phyloP scores from a whole-genome alignment of 202 grass and related monocot species.

The Panicum hallii region DNA sequence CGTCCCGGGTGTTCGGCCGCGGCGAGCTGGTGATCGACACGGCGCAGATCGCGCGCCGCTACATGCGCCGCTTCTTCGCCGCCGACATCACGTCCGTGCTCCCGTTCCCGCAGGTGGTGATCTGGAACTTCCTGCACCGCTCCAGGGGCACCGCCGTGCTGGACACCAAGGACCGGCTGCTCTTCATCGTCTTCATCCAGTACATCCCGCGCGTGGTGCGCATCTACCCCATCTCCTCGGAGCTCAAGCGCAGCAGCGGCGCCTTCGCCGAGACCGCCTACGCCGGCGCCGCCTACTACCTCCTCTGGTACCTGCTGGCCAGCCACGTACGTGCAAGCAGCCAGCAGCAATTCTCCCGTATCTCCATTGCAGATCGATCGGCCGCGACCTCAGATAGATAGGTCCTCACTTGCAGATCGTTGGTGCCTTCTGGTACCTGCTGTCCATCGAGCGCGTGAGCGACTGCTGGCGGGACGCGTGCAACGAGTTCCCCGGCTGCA shows the following conservation, averaged over 20 bases:
- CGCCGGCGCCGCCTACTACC: conserved; percentile 87
- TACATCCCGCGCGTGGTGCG: conserved; percentile 82
- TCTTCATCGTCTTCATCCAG: conserved; percentile 67
- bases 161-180: conserved; percentile 67
- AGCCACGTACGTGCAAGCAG: conserved; percentile 61
- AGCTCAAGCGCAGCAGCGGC: conserved; percentile 88
- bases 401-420: conserved; percentile 56
- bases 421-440: conserved; percentile 88
- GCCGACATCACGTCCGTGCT: conserved; percentile 74
- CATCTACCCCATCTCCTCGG: conserved; percentile 75
- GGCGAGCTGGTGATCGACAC: conserved; percentile 95
- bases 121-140: conserved; percentile 64
- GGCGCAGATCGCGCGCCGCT: conserved; percentile 73
- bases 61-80: conserved; percentile 73
- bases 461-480: conserved; percentile 73
- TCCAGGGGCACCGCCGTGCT: conserved; percentile 65
- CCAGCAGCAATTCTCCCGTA: too few species aligned
- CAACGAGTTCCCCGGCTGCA: conserved; percentile 54
- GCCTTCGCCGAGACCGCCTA: conserved; percentile 79
- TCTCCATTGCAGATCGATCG: too few species aligned
- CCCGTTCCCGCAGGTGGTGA: conserved; percentile 82
- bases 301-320: conserved; percentile 87
- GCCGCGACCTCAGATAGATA: too few species aligned
- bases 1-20: conserved; percentile 89
- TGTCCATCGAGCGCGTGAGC: conserved; percentile 80